phyloP scores from a whole-genome alignment of 441 rosid species.

The Mallotus japonicus region DNA sequence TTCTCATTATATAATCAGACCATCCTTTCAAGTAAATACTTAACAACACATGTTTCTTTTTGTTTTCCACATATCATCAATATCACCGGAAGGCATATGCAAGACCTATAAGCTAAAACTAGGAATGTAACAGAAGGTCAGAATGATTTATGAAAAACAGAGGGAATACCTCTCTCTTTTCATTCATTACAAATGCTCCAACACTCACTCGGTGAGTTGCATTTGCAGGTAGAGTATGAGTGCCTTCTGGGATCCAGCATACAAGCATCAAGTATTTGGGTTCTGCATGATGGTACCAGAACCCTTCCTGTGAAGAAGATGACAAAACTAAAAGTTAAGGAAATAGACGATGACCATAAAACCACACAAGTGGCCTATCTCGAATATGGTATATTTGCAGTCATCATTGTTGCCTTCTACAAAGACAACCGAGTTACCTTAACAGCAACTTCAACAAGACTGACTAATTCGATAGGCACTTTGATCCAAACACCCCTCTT shows the following conservation, averaged over 20 bases:
- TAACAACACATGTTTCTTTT: neutral
- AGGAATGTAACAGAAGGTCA: neutral
- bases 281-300: conserved; percentile 92
- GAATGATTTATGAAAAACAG: neutral
- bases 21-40: neutral
- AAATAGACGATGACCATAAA: neutral
- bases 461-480: conserved; percentile 58
- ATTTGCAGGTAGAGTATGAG: conserved; percentile 70
- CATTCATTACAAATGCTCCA: conserved; percentile 80
- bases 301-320: conserved; percentile 64
- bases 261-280: conserved; percentile 76
- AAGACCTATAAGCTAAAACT: neutral
- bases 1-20: neutral
- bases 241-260: conserved; percentile 66
- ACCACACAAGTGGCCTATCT: neutral
- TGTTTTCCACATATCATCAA: neutral
- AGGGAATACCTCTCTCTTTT: conserved; percentile 60
- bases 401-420: neutral
- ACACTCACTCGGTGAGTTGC: conserved; percentile 77
- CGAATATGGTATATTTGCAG: neutral
- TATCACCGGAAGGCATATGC: neutral
- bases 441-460: conserved; percentile 71
- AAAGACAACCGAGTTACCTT: conserved; percentile 37
- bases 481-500: conserved; percentile 91
- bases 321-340: conserved; percentile 1